Evolutionary conservation across 1,284 basidiomycete genomes (phyloP).

Genomic region (Tilletia setariae): DNA sequence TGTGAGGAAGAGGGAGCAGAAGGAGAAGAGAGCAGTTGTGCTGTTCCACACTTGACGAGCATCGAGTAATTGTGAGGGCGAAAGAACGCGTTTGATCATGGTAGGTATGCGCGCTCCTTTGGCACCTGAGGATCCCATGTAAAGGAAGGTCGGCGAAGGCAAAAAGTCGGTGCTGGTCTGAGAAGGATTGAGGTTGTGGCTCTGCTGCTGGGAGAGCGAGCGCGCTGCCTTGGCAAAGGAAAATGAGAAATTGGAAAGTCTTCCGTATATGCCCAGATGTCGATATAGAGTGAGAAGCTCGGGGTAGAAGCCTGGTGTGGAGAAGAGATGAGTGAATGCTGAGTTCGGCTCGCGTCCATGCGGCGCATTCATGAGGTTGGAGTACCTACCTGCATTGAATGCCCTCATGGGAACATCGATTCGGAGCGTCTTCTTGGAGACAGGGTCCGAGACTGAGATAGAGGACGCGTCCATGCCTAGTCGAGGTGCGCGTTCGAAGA

Average conservation of each 20-base stretch:
- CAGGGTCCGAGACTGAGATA: constrained; percentile 30
- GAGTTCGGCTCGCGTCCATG: not conserved
- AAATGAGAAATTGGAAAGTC: constrained; percentile 42
- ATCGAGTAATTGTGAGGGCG: not conserved
- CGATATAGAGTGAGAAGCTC: constrained; percentile 42
- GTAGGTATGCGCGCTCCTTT: constrained; percentile 35
- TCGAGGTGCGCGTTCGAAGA: constrained; percentile 41
- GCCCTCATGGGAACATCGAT: constrained; percentile 52
- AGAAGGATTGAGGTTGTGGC: not conserved
- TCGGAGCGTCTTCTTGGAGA: constrained; percentile 19
- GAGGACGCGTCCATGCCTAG: constrained; percentile 50
- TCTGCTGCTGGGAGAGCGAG: not conserved
- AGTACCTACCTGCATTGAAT: constrained; percentile 37
- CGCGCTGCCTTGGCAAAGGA: constrained; percentile 29
- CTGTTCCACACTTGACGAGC: not conserved
- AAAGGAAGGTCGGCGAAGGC: constrained; percentile 31
- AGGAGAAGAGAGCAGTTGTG: not conserved
- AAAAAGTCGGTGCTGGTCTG: not conserved
- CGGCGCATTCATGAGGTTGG: not conserved
- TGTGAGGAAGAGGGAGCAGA: constrained; percentile 20
- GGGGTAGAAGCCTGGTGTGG: constrained; percentile 44
- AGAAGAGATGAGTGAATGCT: not conserved
- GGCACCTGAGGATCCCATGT: constrained; percentile 39
- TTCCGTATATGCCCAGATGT: constrained; percentile 30
- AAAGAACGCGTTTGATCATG: not conserved